These are phyloP conservation scores for Brassica carinata DNA, from an alignment of 345 rosid species.

Conservation along the genomic window DNA sequence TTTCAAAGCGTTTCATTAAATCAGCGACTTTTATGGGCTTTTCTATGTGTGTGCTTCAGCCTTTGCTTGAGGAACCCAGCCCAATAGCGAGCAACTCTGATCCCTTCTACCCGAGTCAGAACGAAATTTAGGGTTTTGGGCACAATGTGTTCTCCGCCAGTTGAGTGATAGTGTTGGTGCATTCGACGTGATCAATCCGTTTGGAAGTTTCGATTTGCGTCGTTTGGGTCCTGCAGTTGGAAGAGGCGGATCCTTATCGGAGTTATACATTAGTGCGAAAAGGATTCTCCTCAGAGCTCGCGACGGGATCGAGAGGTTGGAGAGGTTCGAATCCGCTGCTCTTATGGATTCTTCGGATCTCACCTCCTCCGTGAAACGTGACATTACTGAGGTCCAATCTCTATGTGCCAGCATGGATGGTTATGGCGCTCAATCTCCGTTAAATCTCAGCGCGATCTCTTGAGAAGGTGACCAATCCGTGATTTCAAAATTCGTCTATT, in stretches of 20 bases:
- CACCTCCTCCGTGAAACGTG: conserved; percentile 64
- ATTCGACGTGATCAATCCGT: too few relatives aligned
- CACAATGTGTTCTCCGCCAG: too few relatives aligned
- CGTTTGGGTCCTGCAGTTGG: conserved; percentile 17
- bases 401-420: conserved; percentile 80
- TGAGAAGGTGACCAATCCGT: conserved; percentile 60
- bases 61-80: too few relatives aligned
- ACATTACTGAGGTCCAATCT: conserved; percentile 71
- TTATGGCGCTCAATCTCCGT: conserved; percentile 78
- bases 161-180: too few relatives aligned
- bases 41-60: too few relatives aligned
- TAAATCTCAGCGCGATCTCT: conserved; percentile 93
- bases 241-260: conserved; percentile 79
- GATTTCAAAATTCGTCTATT: not conserved
- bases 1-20: too few relatives aligned
- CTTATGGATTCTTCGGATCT: conserved; percentile 74
- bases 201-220: too few relatives aligned
- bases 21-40: too few relatives aligned
- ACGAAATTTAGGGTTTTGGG: too few relatives aligned
- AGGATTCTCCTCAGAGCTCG: conserved; percentile 64
- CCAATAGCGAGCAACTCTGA: too few relatives aligned
- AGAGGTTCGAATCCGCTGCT: conserved; percentile 63
- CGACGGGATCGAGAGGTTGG: conserved; percentile 83
- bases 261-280: conserved; percentile 60
- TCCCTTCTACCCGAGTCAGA: too few relatives aligned